Evolutionary conservation across 1,139 yeast genomes (phyloP), one percentile per base, ranked within the genome.

Genomic region (Blastobotrys proliferans): DNA sequence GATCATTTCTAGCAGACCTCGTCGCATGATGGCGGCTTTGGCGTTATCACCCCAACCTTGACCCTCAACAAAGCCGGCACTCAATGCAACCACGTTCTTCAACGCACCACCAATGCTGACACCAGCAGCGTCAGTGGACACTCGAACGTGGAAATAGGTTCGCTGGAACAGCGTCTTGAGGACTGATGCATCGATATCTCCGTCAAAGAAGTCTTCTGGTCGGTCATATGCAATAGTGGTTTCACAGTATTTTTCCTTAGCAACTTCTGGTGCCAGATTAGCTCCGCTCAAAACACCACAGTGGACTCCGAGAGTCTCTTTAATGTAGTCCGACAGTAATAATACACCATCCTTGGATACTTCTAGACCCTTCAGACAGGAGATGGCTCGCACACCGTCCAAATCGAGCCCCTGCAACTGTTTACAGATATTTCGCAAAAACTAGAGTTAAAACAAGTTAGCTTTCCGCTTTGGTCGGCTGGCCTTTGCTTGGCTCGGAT

Each of bases 41-140:
- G 97, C 96, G 62, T 90, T 90, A 69, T 87, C 95, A 63, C 97
- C 97, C 97, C 97, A 90, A 46, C 95, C 95, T 49, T 83, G 76
- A 55, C 97, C 97, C 68, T 86, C 95, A 49, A 88, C 96, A 62
- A 88, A 84, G 43, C 97, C 97, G 45, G 94, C 95, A 46, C 94
- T 88, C 59, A 86, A 74, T 41, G 97, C 97, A 54, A 88, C 86
- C 30, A 90, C 88, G 68, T 90, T 90, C 71, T 90, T 90, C 64
- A 90, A 74, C 4, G 97, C 97, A 58, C 97, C 97, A 32, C 95
- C 94, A 52, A 90, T 77, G 14, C 95, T 84, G 46, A 88, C 90
- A 61, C 97, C 97, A 22, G 92, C 92, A 46, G 88, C 92, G 63
- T 90, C 97, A 50, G 81, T 79, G 47, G 86, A 77, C 46, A 88